Base-by-base conservation (phyloP, 805 yeast genomes). In the Myxozyma neotropica region DNA sequence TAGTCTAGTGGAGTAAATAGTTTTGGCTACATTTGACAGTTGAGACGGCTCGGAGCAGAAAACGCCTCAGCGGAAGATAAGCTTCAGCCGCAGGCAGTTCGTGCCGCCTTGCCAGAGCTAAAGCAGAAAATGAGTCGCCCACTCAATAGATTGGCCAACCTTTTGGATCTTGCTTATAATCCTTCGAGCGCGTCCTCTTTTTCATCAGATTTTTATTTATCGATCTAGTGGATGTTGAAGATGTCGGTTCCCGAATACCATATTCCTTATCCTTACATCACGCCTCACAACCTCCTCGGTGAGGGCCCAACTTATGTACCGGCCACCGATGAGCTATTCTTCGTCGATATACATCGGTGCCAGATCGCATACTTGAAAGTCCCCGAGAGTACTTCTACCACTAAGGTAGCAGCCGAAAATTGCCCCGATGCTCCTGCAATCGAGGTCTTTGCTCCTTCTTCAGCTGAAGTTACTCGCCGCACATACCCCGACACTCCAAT, bases 401-500 rank as follows among this genome's bases (percentile, higher is more conserved):
- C 42, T 13, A 24, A 19, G 15, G 39, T 45, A 35, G 49, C 19
- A 60, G 61, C 38, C 40, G 53, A n/a, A 55, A 61, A 40, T 17
- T 48, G 7, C 1, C 21, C 38, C 8, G 44, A 15, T 17, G 63
- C 60, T 53, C 53, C 71, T 56, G 42, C 63, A 64, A 42, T 60
- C 38, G 56, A 42, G 19, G 64, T 49, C 62, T 69, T 67, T 55
- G 39, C 43, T 10, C 56, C 46, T 15, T 35, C 45, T 19, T 51
- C 61, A n/a, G 70, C 64, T n/a, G 61, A 63, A 3, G 70, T 72
- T 2, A 70, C 70, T 46, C 51, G 72, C 1, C 63, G 67, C 1
- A 70, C 71, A 29, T 71, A 72, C 39, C 27, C 68, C 21, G 49
- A 44, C 3, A 55, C 61, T 21, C 64, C 82, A 4, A 75, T 88